These are phyloP conservation scores for Heliocybe sulcata DNA, from an alignment of 1,284 basidiomycete species.

Conservation along the genomic window DNA sequence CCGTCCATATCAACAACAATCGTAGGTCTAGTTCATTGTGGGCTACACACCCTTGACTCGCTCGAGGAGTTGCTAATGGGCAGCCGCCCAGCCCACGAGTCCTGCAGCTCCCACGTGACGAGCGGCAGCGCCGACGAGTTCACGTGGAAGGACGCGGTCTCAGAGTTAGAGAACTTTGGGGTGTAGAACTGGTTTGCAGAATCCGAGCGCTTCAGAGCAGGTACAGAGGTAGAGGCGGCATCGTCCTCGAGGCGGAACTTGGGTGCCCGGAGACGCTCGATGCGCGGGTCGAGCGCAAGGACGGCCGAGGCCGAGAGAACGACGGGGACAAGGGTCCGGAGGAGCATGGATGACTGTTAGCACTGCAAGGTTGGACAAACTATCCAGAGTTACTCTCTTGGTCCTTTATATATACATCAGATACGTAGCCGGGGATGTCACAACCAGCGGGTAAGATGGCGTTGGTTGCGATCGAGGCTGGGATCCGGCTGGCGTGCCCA, in stretches of 20 bases:
- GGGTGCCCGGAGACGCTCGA: not conserved
- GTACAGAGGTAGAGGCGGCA: not conserved
- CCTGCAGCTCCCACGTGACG: constrained; percentile 8
- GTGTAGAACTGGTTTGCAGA: constrained; percentile 1
- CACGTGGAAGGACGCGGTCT: constrained; percentile 6
- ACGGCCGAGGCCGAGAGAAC: not conserved
- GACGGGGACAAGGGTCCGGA: not conserved
- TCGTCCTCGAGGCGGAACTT: not conserved
- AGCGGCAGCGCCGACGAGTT: constrained; percentile 10
- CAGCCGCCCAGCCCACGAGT: constrained; percentile 9
- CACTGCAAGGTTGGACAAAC: too few relatives aligned
- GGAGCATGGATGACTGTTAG: not conserved
- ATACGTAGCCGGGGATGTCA: too few relatives aligned
- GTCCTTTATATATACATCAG: too few relatives aligned
- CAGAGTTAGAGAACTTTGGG: constrained; percentile 1
- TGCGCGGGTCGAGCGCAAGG: not conserved
- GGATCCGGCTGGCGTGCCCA: too few relatives aligned
- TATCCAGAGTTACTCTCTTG: too few relatives aligned
- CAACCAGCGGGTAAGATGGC: too few relatives aligned
- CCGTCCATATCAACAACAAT: not conserved
- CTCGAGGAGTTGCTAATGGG: constrained; percentile 5
- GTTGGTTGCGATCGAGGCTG: too few relatives aligned
- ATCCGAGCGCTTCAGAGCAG: not conserved
- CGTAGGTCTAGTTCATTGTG: too few relatives aligned
- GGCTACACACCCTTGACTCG: constrained; percentile 7